A percentile compares a stretch with the other conserved stretches of the same genome.
These are phyloP conservation scores for Parietaria judaica DNA, from an alignment of 306 rosid species.

Conservation along the genomic window DNA sequence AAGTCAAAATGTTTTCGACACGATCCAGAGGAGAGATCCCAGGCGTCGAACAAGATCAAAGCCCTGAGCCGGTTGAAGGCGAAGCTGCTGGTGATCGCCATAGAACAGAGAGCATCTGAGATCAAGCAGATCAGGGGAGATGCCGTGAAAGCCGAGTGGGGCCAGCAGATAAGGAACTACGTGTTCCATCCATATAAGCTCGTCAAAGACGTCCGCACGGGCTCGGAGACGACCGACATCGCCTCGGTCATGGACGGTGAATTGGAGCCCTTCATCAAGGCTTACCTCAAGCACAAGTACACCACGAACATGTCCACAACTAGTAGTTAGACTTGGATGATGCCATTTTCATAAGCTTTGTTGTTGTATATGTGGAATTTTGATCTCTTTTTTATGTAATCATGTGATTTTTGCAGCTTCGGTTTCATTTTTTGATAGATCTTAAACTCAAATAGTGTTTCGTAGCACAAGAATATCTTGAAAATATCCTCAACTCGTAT, in stretches of 20 bases:
- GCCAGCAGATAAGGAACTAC: constrained; percentile 91
- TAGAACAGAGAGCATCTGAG: constrained; percentile 83
- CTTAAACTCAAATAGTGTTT: no score
- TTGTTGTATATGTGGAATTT: no score
- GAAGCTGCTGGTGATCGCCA: constrained; percentile 79
- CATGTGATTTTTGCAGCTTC: no score
- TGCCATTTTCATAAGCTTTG: not conserved
- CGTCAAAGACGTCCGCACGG: constrained; percentile 90
- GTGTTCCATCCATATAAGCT: constrained; percentile 94
- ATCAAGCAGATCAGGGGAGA: constrained; percentile 94
- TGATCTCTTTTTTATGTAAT: no score
- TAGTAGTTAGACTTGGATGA: constrained; percentile 2
- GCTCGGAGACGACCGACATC: constrained; percentile 65
- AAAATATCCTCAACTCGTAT: no score
- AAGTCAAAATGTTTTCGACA: not conserved
- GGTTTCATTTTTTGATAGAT: no score
- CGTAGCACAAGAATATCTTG: no score
- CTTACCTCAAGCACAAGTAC: constrained; percentile 74
- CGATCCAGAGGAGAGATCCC: constrained; percentile 90
- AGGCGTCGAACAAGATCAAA: constrained; percentile 72
- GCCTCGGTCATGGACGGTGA: constrained; percentile 90
- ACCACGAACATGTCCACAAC: constrained; percentile 32
- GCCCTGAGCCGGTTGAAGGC: constrained; percentile 86
- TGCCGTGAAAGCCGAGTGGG: constrained; percentile 95
- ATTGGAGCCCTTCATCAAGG: constrained; percentile 78